phyloP scores from a whole-genome alignment of 2,329 filamentous ascomycete species.

The Diplodia scrobiculata region DNA sequence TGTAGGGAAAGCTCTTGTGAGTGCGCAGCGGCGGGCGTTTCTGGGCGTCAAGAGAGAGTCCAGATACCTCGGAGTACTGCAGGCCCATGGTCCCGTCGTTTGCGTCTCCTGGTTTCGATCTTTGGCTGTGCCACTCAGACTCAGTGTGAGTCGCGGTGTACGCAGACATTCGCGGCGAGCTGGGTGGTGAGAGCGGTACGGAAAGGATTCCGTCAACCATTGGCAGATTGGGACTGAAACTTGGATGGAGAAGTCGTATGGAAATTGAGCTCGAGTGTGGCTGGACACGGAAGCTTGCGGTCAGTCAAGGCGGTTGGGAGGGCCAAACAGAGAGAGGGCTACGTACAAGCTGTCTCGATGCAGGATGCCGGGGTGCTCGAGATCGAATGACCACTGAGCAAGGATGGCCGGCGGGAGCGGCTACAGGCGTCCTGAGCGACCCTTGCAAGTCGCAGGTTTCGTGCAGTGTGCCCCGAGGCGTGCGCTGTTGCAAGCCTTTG shows the following conservation, averaged over 20 bases:
- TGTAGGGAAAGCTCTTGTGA: constrained; percentile 50
- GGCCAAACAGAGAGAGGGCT: constrained; percentile 24
- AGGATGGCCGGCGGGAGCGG: constrained; percentile 29
- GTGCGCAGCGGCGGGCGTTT: constrained; percentile 48
- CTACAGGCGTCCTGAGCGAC: constrained; percentile 28
- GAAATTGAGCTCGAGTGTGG: constrained; percentile 13
- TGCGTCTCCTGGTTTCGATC: constrained; percentile 42
- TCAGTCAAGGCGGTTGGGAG: constrained; percentile 25
- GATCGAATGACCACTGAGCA: constrained; percentile 29
- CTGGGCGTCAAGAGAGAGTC: constrained; percentile 41
- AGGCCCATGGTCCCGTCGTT: constrained; percentile 45
- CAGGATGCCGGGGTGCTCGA: constrained; percentile 27
- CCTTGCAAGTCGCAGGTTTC: constrained; percentile 28
- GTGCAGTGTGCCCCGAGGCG: constrained; percentile 30
- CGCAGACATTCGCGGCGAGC: constrained; percentile 55
- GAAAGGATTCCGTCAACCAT: constrained; percentile 51
- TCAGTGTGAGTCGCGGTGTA: constrained; percentile 49
- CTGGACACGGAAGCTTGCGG: constrained; percentile 24
- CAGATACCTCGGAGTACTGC: constrained; percentile 43
- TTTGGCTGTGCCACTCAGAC: constrained; percentile 49
- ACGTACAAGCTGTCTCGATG: constrained; percentile 26
- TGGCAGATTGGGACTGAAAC: constrained; percentile 30
- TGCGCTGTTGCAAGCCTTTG: constrained; percentile 28
- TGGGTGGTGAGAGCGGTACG: constrained; percentile 54
- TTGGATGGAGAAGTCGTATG: constrained; percentile 15